These are phyloP conservation scores for Cubamyces sp. DNA, from an alignment of 768 basidiomycete species.

Conservation along the genomic window DNA sequence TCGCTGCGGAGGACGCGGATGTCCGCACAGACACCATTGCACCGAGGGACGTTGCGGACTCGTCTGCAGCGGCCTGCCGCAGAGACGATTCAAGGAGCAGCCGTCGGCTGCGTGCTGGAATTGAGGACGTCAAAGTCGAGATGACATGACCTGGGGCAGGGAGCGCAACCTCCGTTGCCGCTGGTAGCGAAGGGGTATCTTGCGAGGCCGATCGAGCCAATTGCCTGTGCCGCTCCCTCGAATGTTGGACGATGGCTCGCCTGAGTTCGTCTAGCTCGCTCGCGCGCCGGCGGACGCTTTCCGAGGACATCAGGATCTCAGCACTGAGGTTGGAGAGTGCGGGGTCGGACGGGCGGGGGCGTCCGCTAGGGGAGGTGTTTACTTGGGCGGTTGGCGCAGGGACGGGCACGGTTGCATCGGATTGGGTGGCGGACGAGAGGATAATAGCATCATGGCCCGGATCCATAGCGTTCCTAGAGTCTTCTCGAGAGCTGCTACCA, in stretches of 20 bases:
- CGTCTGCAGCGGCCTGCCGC: conserved; percentile 2
- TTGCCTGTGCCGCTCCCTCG: conserved; percentile 11
- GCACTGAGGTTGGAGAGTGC: conserved; percentile 11
- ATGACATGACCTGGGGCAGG: neutral
- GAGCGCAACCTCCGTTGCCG: neutral
- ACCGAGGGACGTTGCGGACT: conserved; percentile 20
- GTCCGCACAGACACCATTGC: conserved; percentile 13
- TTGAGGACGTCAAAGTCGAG: neutral
- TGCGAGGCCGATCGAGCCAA: neutral
- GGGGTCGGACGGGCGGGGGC: conserved; percentile 2
- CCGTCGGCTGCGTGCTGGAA: conserved; percentile 1
- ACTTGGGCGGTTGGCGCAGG: neutral
- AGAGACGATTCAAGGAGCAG: conserved; percentile 3
- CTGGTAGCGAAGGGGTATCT: neutral
- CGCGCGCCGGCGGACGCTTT: conserved; percentile 15
- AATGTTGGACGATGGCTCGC: conserved; percentile 13
- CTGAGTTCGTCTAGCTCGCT: conserved; percentile 20
- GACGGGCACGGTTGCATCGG: neutral
- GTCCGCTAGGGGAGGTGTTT: neutral
- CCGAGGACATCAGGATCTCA: conserved; percentile 10
- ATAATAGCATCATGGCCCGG: conserved; percentile 33
- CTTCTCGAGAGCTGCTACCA: neutral
- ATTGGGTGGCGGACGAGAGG: conserved; percentile 15
- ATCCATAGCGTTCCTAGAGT: conserved; percentile 25
- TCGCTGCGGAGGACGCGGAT: neutral